Percentiles rank a stretch among this genome's conserved stretches.
These are phyloP conservation scores for Escovopsis sp. DNA, from an alignment of 2,329 filamentous ascomycete species.

Conservation along the genomic window DNA sequence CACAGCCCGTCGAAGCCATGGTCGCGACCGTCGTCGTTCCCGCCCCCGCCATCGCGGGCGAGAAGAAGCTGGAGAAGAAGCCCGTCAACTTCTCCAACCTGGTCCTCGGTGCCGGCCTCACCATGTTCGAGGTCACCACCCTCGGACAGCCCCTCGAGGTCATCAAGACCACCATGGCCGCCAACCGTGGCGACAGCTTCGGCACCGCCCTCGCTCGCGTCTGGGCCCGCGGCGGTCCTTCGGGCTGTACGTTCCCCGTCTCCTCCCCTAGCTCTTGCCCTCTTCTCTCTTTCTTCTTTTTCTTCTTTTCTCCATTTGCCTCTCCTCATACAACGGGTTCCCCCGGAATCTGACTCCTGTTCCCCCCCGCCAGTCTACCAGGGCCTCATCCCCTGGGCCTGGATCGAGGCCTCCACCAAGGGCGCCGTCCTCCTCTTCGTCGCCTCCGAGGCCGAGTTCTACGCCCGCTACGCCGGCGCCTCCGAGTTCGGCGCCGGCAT, in stretches of 20 bases:
- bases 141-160: conserved; percentile 80
- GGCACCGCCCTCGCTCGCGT: conserved; percentile 65
- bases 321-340: too few species aligned
- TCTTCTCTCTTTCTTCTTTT: too few species aligned
- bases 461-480: conserved; percentile 70
- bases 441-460: conserved; percentile 94
- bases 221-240: conserved; percentile 82
- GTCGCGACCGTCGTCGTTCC: conserved; percentile 35
- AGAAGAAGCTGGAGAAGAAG: conserved; percentile 79
- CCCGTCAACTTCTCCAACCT: conserved; percentile 99
- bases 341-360: too few species aligned
- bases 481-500: conserved; percentile 82
- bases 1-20: conserved; percentile 43
- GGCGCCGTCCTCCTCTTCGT: conserved; percentile 98
- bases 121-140: conserved; percentile 76
- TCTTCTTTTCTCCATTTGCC: too few species aligned
- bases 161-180: conserved; percentile 98
- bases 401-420: conserved; percentile 99
- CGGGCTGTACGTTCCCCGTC: conserved; percentile 71
- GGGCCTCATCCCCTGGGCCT: conserved; percentile 98
- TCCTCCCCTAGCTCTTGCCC: too few species aligned
- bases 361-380: conserved; percentile 66
- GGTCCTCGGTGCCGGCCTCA: conserved; percentile 82
- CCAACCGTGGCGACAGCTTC: conserved; percentile 84
- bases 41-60: conserved; percentile 29